Evolutionary conservation across 2,329 filamentous ascomycete genomes (phyloP).

Genomic region (Colletotrichum sp.): DNA sequence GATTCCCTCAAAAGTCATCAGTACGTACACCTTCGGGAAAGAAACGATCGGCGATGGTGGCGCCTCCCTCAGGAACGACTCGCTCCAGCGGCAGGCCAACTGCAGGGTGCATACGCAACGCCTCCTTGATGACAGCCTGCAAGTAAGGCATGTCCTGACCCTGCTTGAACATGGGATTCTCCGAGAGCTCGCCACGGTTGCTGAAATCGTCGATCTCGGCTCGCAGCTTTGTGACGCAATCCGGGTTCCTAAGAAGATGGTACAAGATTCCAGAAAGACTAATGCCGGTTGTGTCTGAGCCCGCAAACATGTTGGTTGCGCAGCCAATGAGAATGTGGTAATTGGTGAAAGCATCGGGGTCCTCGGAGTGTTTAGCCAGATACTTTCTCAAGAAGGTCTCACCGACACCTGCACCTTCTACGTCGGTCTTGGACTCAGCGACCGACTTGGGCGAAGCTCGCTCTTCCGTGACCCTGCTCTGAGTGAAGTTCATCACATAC

Average conservation of each 20-base stretch:
- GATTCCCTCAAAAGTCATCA: neutral
- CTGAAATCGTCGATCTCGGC: slow-evolving; percentile 25
- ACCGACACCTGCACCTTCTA: slow-evolving; percentile 28
- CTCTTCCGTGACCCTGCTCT: slow-evolving; percentile 32
- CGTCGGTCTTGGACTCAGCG: slow-evolving; percentile 1
- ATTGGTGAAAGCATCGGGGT: slow-evolving; percentile 44
- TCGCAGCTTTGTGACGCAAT: slow-evolving; percentile 23
- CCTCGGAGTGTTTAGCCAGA: slow-evolving; percentile 40
- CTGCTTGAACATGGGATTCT: slow-evolving; percentile 35
- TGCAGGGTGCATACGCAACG: slow-evolving; percentile 53
- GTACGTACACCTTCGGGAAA: slow-evolving; percentile 31
- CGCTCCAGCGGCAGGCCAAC: slow-evolving; percentile 54
- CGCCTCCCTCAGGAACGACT: slow-evolving; percentile 48
- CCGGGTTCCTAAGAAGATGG: slow-evolving; percentile 39
- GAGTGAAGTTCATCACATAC: slow-evolving; percentile 30
- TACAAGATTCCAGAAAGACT: slow-evolving; percentile 49
- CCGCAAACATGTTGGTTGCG: slow-evolving; percentile 39
- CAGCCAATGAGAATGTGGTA: slow-evolving; percentile 33
- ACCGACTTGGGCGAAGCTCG: slow-evolving; percentile 21
- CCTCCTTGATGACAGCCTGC: slow-evolving; percentile 58
- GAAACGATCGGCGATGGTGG: slow-evolving; percentile 37
- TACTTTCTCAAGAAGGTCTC: slow-evolving; percentile 43
- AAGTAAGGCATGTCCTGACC: slow-evolving; percentile 51
- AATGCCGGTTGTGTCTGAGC: slow-evolving; percentile 52
- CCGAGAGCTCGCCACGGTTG: slow-evolving; percentile 16